Evolutionary conservation across 1,139 yeast species (phyloP), one percentile per base, ranked within the genome.

Genomic region (Kurtzmaniella quercitrusa): DNA sequence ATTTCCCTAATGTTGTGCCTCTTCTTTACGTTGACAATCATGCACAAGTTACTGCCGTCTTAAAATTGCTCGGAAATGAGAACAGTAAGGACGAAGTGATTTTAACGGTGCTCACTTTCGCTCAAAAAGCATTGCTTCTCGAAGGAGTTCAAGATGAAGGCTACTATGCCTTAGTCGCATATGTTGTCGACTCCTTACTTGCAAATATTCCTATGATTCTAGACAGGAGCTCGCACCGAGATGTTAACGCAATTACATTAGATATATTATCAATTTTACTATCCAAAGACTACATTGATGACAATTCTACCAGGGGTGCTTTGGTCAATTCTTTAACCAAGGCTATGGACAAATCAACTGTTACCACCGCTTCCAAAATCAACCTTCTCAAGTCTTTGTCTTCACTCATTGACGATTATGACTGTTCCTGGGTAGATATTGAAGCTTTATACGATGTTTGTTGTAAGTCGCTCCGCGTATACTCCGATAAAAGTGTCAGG

Each of bases 61-160:
- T 86, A 50, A 65, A 75, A 1, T 65, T 85, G 14, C 57, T 88
- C 38, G 66, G 71, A 1, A 76, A 78, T 51, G 57, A 65, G 2
- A 71, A 76, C 45, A 82, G 86, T 2, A 88, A 88, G 55, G 91
- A 83, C 40, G 50, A 81, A 1, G 96, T 88, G 5, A 57, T 84
- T 11, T 63, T 69, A 2, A 63, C 71, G 12, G 78, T 84, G 11
- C 63, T 89, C 43, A 78, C 77, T 35, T 83, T 86, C 47, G 71
- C 82, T 42, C 63, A 69, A 21, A 69, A 73, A 46, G 65, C 62
- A 45, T 72, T 60, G 53, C 64, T 55, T 48, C 65, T 45, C 46
- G 48, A 70, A 12, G 56, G 67, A 2, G 61, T 63, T n/a, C 74
- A 71, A 38, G 79, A 75, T 22, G 61, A 67, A 21, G 18, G 16